Base-by-base conservation (phyloP, 345 rosid genomes). In the Lagerstroemia speciosa region DNA sequence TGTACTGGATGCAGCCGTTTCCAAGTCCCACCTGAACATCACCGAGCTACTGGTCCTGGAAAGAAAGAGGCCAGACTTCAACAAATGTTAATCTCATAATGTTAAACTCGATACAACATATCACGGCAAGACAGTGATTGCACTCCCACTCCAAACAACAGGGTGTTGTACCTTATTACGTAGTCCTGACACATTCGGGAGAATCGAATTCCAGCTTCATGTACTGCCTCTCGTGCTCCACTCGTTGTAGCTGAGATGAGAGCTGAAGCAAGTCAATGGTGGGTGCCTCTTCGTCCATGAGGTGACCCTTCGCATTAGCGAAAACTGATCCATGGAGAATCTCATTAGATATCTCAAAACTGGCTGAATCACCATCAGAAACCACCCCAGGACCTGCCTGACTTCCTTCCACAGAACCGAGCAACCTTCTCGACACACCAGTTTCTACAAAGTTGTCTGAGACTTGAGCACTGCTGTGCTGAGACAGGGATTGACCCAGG, bases 261-360 rank as follows among this genome's bases (percentile, higher is more conserved):
- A 84, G 69, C 62, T 84, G 83, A 72, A 84, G 84, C 78, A 82
- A 82, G 72, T 82, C 74, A 37, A 84, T 78, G 0, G 86, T 82
- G 52, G 73, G 57, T 45, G 67, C 80, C 58, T 72, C 68, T 66
- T 76, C 78, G 53, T 74, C 74, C 60, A 82, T 73, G 37, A 19
- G 40, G n/a, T 27, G 52, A 27, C 73, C 75, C 69, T 75, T 85
- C 27, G 67, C 38, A 68, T 74, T 76, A 32, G 65, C 66, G 62
- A 75, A 43, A 38, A 62, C 73, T 0, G 78, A 70, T 63, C 69
- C 74, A 0, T 69, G 79, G 45, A 72, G 64, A 69, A 57, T 66
- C 38, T 71, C 83, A 46, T 70, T 68, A 16, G 79, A 29, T 72
- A 74, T 38, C 4, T 40, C 65, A 53, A 67, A 71, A 69, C 48